These are phyloP conservation scores for Fusarium keratoplasticum DNA, from an alignment of 2,329 filamentous ascomycete genomes.

Conservation along the genomic window DNA sequence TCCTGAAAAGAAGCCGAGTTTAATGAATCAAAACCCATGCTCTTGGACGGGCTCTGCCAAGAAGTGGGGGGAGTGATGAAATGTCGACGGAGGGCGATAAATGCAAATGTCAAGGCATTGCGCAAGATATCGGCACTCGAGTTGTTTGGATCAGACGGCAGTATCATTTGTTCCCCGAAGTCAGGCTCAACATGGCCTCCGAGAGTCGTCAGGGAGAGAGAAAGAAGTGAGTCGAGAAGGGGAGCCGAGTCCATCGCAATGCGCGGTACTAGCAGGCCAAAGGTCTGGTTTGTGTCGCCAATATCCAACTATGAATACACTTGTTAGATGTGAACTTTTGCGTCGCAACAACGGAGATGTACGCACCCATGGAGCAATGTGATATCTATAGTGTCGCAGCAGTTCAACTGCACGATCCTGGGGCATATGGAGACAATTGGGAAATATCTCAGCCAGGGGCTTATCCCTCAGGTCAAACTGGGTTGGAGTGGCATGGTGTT, in stretches of 20 bases:
- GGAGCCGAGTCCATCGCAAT: slow-evolving; percentile 42
- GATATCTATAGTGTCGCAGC: slow-evolving; percentile 57
- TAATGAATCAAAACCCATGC: slow-evolving; percentile 17
- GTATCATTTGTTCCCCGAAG: slow-evolving; percentile 5
- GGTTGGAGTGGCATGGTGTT: slow-evolving; percentile 2
- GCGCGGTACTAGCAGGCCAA: slow-evolving; percentile 52
- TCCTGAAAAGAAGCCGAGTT: slow-evolving; percentile 30
- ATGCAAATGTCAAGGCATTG: slow-evolving; percentile 21
- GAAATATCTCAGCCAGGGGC: slow-evolving; percentile 24
- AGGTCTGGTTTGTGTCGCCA: slow-evolving; percentile 54
- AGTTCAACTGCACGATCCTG: slow-evolving; percentile 47
- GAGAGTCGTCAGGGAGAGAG: slow-evolving; percentile 35
- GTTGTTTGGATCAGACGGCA: slow-evolving; percentile 12
- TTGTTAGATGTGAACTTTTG: slow-evolving; percentile 9
- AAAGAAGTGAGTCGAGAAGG: slow-evolving; percentile 45
- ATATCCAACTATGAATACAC: slow-evolving; percentile 53
- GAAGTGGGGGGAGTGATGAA: slow-evolving; percentile 31
- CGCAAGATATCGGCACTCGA: slow-evolving; percentile 14
- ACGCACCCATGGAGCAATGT: slow-evolving; percentile 59
- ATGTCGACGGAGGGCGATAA: slow-evolving; percentile 27
- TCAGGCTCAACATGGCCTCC: slow-evolving; percentile 18
- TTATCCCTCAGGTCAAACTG: slow-evolving; percentile 15
- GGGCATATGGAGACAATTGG: slow-evolving; percentile 41
- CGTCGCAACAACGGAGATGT: background rate
- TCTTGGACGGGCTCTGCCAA: slow-evolving; percentile 36